Conservation (phyloP, 164 flowering plant species). For the Nymphaea thermarum region DNA sequence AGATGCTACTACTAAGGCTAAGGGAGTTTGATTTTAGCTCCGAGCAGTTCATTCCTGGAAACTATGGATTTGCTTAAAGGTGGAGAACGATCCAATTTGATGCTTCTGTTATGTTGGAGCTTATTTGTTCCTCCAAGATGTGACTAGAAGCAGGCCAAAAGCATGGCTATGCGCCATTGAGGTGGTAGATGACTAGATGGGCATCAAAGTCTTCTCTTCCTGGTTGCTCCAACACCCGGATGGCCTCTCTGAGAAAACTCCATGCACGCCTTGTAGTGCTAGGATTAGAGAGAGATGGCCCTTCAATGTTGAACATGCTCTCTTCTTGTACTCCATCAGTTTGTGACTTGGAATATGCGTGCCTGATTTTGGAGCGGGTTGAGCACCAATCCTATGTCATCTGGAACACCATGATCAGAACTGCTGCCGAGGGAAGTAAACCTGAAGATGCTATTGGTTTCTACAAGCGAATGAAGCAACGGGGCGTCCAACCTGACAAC, state of each 20-base stretch:
- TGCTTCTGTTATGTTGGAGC: no score
- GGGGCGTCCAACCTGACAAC: constrained; percentile 16
- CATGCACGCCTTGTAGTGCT: constrained; percentile 45
- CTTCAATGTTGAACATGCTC: constrained; percentile 30
- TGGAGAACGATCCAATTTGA: no score
- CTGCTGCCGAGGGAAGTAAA: constrained; percentile 24
- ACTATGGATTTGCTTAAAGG: no score
- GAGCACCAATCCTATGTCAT: constrained; percentile 21
- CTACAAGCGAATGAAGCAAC: constrained; percentile 24
- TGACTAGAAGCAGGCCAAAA: no score
- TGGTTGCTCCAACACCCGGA: neutral
- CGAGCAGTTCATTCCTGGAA: no score
- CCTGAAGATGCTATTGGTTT: constrained; percentile 29
- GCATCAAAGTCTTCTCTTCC: no score
- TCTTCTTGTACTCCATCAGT: constrained; percentile 34
- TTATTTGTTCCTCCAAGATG: no score
- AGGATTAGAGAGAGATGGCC: constrained; percentile 29
- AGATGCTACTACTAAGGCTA: no score
- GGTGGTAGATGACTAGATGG: no score
- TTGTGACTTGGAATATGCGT: constrained; percentile 23
- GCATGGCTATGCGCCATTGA: no score
- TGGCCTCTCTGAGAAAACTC: constrained; percentile 28
- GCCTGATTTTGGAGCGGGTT: constrained; percentile 24
- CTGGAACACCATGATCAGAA: constrained; percentile 42
- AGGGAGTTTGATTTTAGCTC: no score